Percentiles rank a stretch among this genome's conserved stretches.
phyloP scores from a whole-genome alignment of 805 yeast genomes.

The Tetrapisispora phaffii region DNA sequence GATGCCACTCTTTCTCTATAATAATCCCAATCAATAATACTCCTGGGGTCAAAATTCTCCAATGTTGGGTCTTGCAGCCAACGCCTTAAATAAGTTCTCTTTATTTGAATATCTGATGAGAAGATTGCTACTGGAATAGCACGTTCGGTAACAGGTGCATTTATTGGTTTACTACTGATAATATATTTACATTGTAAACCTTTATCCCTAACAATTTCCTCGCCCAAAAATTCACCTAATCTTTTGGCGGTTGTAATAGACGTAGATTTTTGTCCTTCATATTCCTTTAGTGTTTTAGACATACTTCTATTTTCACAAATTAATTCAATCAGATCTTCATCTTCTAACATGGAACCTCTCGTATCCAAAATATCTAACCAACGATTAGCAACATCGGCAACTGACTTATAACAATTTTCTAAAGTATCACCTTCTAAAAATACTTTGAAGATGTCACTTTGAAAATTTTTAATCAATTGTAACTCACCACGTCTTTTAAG shows the following conservation, averaged over 20 bases:
- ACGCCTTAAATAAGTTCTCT: conserved; percentile 62
- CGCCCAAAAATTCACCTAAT: conserved; percentile 89
- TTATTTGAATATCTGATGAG: conserved; percentile 65
- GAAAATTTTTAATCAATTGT: conserved; percentile 87
- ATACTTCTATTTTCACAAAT: conserved; percentile 94
- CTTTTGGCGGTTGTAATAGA: conserved; percentile 92
- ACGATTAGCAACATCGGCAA: conserved; percentile 85
- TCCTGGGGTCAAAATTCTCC: conserved; percentile 76
- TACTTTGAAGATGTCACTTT: conserved; percentile 83
- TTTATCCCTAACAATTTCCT: conserved; percentile 91
- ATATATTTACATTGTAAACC: conserved; percentile 93
- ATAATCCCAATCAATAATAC: conserved; percentile 87
- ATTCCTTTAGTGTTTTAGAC: conserved; percentile 86
- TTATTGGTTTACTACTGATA: conserved; percentile 71
- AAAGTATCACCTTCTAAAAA: conserved; percentile 78
- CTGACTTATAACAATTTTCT: conserved; percentile 75
- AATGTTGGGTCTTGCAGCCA: conserved; percentile 79
- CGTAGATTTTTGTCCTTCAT: conserved; percentile 83
- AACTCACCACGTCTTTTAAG: conserved; percentile 94
- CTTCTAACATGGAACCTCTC: conserved; percentile 77
- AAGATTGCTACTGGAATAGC: conserved; percentile 96
- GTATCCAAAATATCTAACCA: conserved; percentile 93
- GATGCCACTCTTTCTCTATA: conserved; percentile 86
- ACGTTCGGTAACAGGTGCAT: conserved; percentile 88
- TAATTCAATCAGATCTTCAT: conserved; percentile 85